Percentiles rank a stretch among this genome's conserved stretches.
Evolutionary conservation across 805 yeast genomes (phyloP).

Genomic region (Myxozyma mucilagina): DNA sequence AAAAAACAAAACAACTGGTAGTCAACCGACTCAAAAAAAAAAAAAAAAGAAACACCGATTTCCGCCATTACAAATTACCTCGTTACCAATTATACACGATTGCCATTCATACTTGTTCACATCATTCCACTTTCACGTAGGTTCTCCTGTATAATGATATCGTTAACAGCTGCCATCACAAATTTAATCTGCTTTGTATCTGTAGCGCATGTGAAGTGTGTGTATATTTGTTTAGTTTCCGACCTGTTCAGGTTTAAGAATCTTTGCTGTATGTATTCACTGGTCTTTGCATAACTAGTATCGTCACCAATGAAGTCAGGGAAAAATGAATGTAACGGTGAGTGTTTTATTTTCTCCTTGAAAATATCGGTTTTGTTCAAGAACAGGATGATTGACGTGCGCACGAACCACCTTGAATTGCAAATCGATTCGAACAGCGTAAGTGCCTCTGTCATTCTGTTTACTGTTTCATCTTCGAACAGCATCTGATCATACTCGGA

Average conservation of each 20-base stretch:
- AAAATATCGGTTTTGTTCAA: constrained; percentile 86
- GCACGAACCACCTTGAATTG: constrained; percentile 79
- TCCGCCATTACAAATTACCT: not conserved
- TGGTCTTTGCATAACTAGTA: constrained; percentile 63
- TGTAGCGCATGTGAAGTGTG: constrained; percentile 94
- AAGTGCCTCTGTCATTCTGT: constrained; percentile 88
- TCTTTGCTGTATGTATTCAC: constrained; percentile 66
- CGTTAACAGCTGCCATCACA: constrained; percentile 89
- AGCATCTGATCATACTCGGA: constrained; percentile 90
- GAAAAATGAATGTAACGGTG: constrained; percentile 67
- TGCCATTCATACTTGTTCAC: not conserved
- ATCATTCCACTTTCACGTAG: constrained; percentile 52
- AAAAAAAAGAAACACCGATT: not conserved
- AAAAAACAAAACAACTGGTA: not conserved
- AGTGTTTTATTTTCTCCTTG: constrained; percentile 58
- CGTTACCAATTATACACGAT: no score
- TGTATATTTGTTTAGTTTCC: constrained; percentile 74
- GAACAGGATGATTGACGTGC: constrained; percentile 86
- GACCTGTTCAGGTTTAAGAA: constrained; percentile 64
- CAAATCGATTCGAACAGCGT: constrained; percentile 79
- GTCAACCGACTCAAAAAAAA: not conserved
- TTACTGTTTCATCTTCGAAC: constrained; percentile 85
- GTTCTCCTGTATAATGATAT: constrained; percentile 81
- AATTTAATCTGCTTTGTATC: constrained; percentile 86
- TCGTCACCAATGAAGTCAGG: constrained; percentile 65